Conservation (phyloP, 352 stramenopile species). For the Pythium sukuiense region DNA sequence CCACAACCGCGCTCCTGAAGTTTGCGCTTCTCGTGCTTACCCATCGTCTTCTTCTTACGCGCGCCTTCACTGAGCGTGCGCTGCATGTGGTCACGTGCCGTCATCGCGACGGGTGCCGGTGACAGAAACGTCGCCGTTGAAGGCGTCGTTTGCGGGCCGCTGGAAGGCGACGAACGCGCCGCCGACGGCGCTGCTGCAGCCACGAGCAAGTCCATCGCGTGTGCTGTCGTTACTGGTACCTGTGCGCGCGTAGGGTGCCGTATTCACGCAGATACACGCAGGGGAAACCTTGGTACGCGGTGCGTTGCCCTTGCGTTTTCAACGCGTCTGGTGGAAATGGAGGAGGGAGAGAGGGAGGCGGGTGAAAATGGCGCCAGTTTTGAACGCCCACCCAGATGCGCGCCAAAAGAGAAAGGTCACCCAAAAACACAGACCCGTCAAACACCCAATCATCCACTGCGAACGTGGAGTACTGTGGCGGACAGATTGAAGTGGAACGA, state of each 20-base stretch:
- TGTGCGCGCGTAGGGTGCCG: neutral
- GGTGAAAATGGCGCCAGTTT: slow-evolving; percentile 15
- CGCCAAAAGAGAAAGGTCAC: slow-evolving; percentile 18
- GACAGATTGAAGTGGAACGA: neutral
- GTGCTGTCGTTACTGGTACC: neutral
- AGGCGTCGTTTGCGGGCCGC: neutral
- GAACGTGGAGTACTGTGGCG: neutral
- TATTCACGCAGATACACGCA: slow-evolving; percentile 7
- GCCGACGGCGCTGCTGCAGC: neutral
- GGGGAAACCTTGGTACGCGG: neutral
- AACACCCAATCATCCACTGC: neutral
- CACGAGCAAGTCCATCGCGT: neutral
- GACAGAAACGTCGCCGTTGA: slow-evolving; percentile 24
- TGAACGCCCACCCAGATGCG: slow-evolving; percentile 9
- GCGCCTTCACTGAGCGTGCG: slow-evolving; percentile 30
- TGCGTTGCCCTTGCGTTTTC: neutral
- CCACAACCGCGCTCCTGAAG: slow-evolving; percentile 4
- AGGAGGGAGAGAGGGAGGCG: neutral
- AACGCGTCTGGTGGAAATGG: neutral
- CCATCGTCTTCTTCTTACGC: slow-evolving; percentile 23
- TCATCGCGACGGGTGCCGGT: slow-evolving; percentile 9
- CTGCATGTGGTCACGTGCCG: slow-evolving; percentile 21
- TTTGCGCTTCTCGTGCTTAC: slow-evolving; percentile 23
- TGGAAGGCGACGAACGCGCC: slow-evolving; percentile 4
- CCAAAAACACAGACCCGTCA: slow-evolving; percentile 2